These are phyloP conservation scores for Cynanchum wilfordii DNA, from an alignment of 257 asterid species.

Conservation along the genomic window DNA sequence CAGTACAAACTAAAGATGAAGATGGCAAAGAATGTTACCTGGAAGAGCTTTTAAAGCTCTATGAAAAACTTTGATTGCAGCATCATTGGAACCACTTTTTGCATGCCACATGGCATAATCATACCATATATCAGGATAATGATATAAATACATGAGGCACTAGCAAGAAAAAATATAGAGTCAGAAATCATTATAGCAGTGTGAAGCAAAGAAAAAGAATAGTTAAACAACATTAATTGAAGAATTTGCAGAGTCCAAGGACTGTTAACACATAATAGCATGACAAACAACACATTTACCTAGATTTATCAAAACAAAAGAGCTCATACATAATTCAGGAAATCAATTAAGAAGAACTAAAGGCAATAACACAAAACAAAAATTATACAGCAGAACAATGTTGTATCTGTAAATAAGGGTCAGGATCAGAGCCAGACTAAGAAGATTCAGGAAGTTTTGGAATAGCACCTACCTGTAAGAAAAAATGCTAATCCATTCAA, in stretches of 20 bases:
- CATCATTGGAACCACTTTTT: constrained; percentile 69
- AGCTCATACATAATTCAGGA: constrained; percentile 1
- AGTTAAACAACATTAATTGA: not conserved
- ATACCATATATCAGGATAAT: constrained; percentile 97
- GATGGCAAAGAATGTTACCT: constrained; percentile 40
- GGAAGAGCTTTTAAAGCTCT: constrained; percentile 95
- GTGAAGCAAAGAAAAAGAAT: not conserved
- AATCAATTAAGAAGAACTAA: not conserved
- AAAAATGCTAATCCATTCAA: not conserved
- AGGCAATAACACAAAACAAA: not conserved
- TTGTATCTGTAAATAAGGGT: not conserved
- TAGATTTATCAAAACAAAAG: not conserved
- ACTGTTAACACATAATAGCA: not conserved
- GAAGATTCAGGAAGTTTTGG: not conserved
- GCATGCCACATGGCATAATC: constrained; percentile 97
- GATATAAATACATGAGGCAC: constrained; percentile 97
- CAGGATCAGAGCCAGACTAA: not conserved
- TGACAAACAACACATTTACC: not conserved
- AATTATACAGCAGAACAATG: not conserved
- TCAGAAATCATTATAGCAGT: constrained; percentile 19
- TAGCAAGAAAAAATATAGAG: constrained; percentile 29
- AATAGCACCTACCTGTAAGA: not conserved
- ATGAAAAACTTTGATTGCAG: constrained; percentile 85
- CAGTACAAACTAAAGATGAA: not conserved
- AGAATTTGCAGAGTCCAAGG: not conserved